Evolutionary conservation across 495 filamentous ascomycete genomes (phyloP).

Genomic region (Penicillium flavigenum): DNA sequence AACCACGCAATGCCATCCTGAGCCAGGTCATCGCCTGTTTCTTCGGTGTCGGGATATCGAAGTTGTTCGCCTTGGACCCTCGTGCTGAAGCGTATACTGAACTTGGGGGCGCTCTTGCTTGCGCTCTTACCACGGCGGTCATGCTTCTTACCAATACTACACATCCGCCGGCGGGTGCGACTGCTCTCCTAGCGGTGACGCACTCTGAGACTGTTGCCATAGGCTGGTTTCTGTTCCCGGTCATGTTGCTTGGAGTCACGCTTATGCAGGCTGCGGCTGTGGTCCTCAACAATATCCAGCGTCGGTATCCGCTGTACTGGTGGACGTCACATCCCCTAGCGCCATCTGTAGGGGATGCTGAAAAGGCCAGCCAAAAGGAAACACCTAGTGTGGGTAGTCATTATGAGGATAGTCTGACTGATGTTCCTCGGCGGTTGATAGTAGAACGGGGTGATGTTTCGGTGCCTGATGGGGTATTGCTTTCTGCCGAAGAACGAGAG

Average conservation of each 20-base stretch:
- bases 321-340: slow-evolving; percentile 42
- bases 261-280: slow-evolving; percentile 68
- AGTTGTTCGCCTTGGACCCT: slow-evolving; percentile 65
- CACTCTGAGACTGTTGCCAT: slow-evolving; percentile 51
- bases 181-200: slow-evolving; percentile 73
- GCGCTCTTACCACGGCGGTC: slow-evolving; percentile 62
- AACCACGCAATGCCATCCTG: slow-evolving; percentile 74
- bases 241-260: slow-evolving; percentile 62
- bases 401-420: slow-evolving; percentile 31
- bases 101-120: slow-evolving; percentile 68
- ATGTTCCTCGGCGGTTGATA: slow-evolving; percentile 32
- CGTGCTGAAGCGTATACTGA: slow-evolving; percentile 51
- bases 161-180: slow-evolving; percentile 87
- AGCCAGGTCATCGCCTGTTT: slow-evolving; percentile 69
- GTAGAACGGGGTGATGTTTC: slow-evolving; percentile 31
- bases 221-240: slow-evolving; percentile 71
- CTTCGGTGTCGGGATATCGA: slow-evolving; percentile 65
- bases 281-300: slow-evolving; percentile 72
- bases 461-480: slow-evolving; percentile 36
- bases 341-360: slow-evolving; percentile 23
- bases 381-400: slow-evolving; percentile 17
- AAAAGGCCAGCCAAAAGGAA: slow-evolving; percentile 23
- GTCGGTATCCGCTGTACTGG: slow-evolving; percentile 80
- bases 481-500: slow-evolving; percentile 35
- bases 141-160: slow-evolving; percentile 80